A percentile compares a stretch with the other conserved stretches of the same genome.
Conservation (phyloP, 192 early-diverging fungal genomes). For the Helicostylum pulchrum region DNA sequence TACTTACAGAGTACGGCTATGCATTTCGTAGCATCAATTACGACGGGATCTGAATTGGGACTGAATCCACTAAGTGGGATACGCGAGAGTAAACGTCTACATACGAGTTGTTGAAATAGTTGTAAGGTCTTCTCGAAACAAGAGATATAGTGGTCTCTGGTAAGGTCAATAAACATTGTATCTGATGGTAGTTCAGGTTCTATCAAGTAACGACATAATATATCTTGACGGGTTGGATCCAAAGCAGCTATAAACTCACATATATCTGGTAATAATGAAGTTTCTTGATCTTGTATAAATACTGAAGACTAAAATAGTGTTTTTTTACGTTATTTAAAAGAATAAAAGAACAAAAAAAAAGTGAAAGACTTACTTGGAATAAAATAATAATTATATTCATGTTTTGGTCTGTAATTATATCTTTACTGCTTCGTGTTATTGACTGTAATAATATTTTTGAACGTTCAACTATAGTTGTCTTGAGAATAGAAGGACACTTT, state of each 20-base stretch:
- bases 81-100: background rate
- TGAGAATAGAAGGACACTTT: constrained; percentile 1
- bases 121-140: background rate
- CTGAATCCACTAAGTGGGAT: constrained; percentile 9
- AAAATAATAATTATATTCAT: constrained; percentile 11
- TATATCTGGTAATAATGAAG: background rate
- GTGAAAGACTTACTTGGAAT: constrained; percentile 10
- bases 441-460: background rate
- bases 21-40: constrained; percentile 30
- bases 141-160: background rate
- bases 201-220: background rate
- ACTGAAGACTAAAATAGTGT: background rate
- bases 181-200: background rate
- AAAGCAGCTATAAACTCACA: constrained; percentile 11
- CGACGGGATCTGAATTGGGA: constrained; percentile 25
- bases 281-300: background rate
- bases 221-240: background rate
- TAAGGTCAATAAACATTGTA: background rate
- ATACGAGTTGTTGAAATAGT: constrained; percentile 5
- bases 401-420: background rate
- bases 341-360: background rate
- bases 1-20: constrained; percentile 33
- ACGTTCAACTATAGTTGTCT: background rate
- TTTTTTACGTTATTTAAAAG: background rate
- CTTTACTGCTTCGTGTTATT: constrained; percentile 5